A percentile compares a stretch with the other conserved stretches of the same genome.
Evolutionary conservation across 352 stramenopile species (phyloP).

Genomic region (Phytophthora ohioensis): DNA sequence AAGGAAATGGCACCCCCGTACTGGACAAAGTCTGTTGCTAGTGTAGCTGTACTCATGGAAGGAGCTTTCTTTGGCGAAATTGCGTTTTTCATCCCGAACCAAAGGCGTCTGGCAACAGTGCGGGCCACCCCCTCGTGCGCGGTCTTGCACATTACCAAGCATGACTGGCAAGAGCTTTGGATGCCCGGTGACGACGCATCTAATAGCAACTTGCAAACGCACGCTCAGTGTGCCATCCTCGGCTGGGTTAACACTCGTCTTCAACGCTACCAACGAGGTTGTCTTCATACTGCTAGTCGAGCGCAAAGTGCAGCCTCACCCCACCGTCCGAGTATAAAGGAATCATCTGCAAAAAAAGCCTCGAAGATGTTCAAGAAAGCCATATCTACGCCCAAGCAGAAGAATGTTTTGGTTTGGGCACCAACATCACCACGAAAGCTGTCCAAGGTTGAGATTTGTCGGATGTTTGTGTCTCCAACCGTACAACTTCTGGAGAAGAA

Average conservation of each 20-base stretch:
- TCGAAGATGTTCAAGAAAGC: background rate
- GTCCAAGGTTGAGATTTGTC: conserved; percentile 20
- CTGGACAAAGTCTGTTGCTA: conserved; percentile 28
- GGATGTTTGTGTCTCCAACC: conserved; percentile 50
- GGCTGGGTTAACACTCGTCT: conserved; percentile 65
- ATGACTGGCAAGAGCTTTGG: conserved; percentile 73
- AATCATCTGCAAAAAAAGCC: background rate
- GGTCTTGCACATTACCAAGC: conserved; percentile 64
- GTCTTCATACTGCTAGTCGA: conserved; percentile 45
- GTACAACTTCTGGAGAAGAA: conserved; percentile 66
- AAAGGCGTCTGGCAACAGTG: conserved; percentile 68
- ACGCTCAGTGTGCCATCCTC: conserved; percentile 65
- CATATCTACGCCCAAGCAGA: background rate
- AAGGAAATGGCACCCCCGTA: conserved; percentile 63
- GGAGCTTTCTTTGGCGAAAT: conserved; percentile 64
- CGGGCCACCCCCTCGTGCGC: conserved; percentile 67
- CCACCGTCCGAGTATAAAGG: too few species aligned
- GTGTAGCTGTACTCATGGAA: conserved; percentile 31
- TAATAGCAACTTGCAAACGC: conserved; percentile 59
- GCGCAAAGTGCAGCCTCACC: background rate
- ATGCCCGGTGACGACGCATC: conserved; percentile 34
- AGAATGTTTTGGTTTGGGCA: background rate
- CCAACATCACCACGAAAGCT: background rate
- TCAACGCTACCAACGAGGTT: conserved; percentile 52
- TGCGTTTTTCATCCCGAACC: conserved; percentile 68